phyloP scores from a whole-genome alignment of 2,329 filamentous ascomycete species.

The Aspergillus awamori region DNA sequence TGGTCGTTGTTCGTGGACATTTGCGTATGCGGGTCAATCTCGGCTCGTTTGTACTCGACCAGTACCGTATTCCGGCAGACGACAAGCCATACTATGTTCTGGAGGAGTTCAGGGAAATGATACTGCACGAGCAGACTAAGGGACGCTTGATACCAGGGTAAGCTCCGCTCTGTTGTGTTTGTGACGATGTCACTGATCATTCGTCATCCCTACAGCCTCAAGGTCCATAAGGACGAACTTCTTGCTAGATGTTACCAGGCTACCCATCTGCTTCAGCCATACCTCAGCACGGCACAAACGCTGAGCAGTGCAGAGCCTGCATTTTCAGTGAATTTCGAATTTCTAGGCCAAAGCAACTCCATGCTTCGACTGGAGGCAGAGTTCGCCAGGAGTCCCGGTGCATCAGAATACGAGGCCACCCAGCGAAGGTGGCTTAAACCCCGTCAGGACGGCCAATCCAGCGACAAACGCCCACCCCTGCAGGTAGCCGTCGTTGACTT shows the following conservation, averaged over 20 bases:
- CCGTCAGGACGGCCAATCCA: slow-evolving; percentile 23
- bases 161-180: slow-evolving; percentile 11
- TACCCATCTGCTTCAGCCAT: slow-evolving; percentile 33
- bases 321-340: slow-evolving; percentile 48
- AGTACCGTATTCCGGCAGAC: slow-evolving; percentile 36
- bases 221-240: slow-evolving; percentile 28
- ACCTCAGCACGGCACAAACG: slow-evolving; percentile 22
- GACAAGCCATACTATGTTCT: slow-evolving; percentile 33
- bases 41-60: slow-evolving; percentile 44
- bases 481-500: slow-evolving; percentile 44
- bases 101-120: slow-evolving; percentile 46
- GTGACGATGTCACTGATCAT: background rate
- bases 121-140: slow-evolving; percentile 39
- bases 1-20: slow-evolving; percentile 38
- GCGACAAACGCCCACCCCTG: slow-evolving; percentile 32
- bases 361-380: slow-evolving; percentile 44
- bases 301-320: slow-evolving; percentile 31
- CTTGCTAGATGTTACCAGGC: slow-evolving; percentile 34
- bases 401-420: slow-evolving; percentile 37
- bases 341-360: slow-evolving; percentile 31
- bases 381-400: slow-evolving; percentile 33
- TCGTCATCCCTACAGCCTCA: slow-evolving; percentile 27
- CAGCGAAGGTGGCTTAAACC: slow-evolving; percentile 41
- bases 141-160: slow-evolving; percentile 45
- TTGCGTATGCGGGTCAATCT: slow-evolving; percentile 48